These are phyloP conservation scores for Condylostoma magnum DNA, from an alignment of 169 alveolate species.

Conservation along the genomic window DNA sequence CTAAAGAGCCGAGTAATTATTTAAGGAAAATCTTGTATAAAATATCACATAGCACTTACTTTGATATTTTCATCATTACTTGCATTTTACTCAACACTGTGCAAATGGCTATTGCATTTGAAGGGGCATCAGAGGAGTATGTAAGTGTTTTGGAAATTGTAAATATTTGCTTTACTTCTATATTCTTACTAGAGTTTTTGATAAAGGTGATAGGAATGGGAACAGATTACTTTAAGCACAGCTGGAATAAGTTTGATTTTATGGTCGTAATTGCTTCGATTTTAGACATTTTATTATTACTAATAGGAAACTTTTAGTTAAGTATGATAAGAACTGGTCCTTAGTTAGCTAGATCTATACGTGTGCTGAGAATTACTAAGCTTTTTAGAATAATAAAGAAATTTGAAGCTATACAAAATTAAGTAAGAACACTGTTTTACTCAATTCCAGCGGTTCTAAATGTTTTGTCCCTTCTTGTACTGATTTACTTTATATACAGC, in stretches of 20 bases:
- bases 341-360: conserved; percentile 56
- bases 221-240: conserved; percentile 49
- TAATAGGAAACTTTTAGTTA: conserved; percentile 26
- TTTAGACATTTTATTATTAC: conserved; percentile 58
- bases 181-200: conserved; percentile 43
- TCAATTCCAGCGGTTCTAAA: conserved; percentile 72
- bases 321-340: conserved; percentile 72
- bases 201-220: conserved; percentile 65
- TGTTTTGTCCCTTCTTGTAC: conserved; percentile 62
- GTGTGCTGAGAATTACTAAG: conserved; percentile 69
- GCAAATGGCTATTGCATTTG: conserved; percentile 71
- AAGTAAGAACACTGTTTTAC: conserved; percentile 43
- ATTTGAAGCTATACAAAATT: conserved; percentile 66
- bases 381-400: conserved; percentile 35
- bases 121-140: conserved; percentile 48
- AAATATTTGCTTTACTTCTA: conserved; percentile 30
- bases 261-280: conserved; percentile 69
- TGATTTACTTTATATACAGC: conserved; percentile 73
- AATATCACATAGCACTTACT: conserved; percentile 29
- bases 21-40: background rate
- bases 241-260: conserved; percentile 80
- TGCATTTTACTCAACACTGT: conserved; percentile 66
- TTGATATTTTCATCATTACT: conserved; percentile 69
- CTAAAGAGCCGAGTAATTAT: conserved; percentile 28
- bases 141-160: conserved; percentile 32